These are phyloP conservation scores for Kurtzmaniella cleridarum DNA, from an alignment of 805 yeast species.

Conservation along the genomic window DNA sequence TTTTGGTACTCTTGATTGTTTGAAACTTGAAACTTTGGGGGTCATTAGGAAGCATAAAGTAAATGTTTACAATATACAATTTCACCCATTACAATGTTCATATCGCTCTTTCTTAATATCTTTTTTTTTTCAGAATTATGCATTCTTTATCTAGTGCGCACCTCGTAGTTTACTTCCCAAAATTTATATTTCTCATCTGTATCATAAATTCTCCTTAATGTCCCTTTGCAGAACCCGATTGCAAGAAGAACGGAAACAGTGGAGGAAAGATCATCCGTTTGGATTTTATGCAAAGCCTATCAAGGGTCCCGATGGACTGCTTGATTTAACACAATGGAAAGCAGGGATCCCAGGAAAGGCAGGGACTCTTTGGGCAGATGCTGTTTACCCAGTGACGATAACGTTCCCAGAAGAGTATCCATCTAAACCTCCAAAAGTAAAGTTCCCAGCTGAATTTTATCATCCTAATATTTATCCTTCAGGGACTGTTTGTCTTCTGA, in stretches of 20 bases:
- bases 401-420: constrained; percentile 90
- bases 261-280: constrained; percentile 98
- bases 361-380: constrained; percentile 84
- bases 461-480: constrained; percentile 98
- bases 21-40: too few species aligned
- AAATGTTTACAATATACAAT: too few species aligned
- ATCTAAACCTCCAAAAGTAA: constrained; percentile 92
- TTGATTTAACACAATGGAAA: constrained; percentile 83
- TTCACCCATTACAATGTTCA: too few species aligned
- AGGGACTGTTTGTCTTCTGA: constrained; percentile 91
- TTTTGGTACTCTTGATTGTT: too few species aligned
- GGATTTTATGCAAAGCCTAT: constrained; percentile 93
- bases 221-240: constrained; percentile 74
- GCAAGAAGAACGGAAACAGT: constrained; percentile 92
- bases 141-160: too few species aligned
- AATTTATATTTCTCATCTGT: too few species aligned
- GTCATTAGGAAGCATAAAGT: too few species aligned
- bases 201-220: constrained; percentile 11
- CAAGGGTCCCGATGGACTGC: constrained; percentile 73
- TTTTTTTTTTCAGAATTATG: too few species aligned
- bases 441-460: constrained; percentile 83
- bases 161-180: too few species aligned
- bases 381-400: constrained; percentile 79
- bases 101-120: too few species aligned
- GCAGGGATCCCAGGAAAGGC: constrained; percentile 95